Conservation (phyloP, 805 yeast genomes). For the Candida golubevii region DNA sequence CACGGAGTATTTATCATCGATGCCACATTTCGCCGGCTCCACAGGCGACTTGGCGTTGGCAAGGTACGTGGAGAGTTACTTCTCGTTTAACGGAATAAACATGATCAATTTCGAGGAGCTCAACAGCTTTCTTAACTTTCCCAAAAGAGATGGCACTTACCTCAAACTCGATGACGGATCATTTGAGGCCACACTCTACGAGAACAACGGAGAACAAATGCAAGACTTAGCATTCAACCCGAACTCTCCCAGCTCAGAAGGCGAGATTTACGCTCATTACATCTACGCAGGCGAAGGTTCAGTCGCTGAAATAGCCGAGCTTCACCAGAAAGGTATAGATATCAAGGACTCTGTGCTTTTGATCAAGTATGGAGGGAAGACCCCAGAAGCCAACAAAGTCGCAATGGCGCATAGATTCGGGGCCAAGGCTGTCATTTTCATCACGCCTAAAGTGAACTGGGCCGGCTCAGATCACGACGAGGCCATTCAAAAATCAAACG, state of each 20-base stretch:
- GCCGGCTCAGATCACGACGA: conserved; percentile 25
- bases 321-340: conserved; percentile 36
- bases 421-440: conserved; percentile 65
- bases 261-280: conserved; percentile 48
- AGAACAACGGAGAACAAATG: conserved; percentile 26
- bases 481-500: conserved; percentile 52
- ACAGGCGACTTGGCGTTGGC: conserved; percentile 76
- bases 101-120: conserved; percentile 47
- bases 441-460: conserved; percentile 32
- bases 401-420: conserved; percentile 51
- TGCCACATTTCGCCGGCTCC: conserved; percentile 89
- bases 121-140: conserved; percentile 62
- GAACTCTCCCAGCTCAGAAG: conserved; percentile 49
- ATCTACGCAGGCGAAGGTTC: conserved; percentile 70
- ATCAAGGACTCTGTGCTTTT: conserved; percentile 51
- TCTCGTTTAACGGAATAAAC: conserved; percentile 54
- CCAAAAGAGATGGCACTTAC: conserved; percentile 34
- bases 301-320: conserved; percentile 44
- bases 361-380: conserved; percentile 50
- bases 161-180: conserved; percentile 31
- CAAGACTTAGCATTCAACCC: conserved; percentile 61
- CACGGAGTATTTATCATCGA: conserved; percentile 65
- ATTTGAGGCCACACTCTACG: conserved; percentile 37
- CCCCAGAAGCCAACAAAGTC: conserved; percentile 37
- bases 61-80: conserved; percentile 56